phyloP scores from a whole-genome alignment of 2,329 filamentous ascomycete genomes.

The Fusarium chlamydosporum region DNA sequence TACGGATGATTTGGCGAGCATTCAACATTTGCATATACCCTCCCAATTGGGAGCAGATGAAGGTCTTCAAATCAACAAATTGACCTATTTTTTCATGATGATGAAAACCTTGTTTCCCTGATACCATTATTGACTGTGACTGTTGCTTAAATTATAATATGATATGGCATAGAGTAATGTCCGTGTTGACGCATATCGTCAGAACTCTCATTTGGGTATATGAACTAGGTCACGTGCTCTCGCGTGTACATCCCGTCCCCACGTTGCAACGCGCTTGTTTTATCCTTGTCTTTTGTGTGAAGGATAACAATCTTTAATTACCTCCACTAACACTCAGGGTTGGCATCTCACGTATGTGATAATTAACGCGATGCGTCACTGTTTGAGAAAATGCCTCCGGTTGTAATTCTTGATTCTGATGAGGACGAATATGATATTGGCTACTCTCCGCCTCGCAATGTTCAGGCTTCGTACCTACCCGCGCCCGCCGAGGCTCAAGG shows the following conservation, averaged over 20 bases:
- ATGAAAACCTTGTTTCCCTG: constrained; percentile 32
- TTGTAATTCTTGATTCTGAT: constrained; percentile 57
- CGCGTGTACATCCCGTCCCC: constrained; percentile 33
- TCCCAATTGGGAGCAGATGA: constrained; percentile 53
- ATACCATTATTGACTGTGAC: constrained; percentile 1
- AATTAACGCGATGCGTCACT: constrained; percentile 16
- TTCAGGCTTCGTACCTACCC: constrained; percentile 12
- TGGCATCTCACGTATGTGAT: constrained; percentile 9
- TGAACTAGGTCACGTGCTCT: constrained; percentile 39
- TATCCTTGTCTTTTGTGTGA: constrained; percentile 8
- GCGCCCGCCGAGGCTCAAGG: constrained; percentile 13
- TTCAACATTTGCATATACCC: constrained; percentile 60
- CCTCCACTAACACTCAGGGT: constrained; percentile 6
- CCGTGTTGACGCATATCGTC: neutral
- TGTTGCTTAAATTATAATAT: neutral
- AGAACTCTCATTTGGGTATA: neutral
- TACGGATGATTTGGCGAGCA: constrained; percentile 54
- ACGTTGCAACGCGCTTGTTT: constrained; percentile 37
- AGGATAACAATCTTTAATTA: constrained; percentile 20
- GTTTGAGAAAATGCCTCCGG: constrained; percentile 43
- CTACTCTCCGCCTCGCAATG: constrained; percentile 40
- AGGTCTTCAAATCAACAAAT: constrained; percentile 53
- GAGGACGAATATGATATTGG: constrained; percentile 57
- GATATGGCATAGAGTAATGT: neutral
- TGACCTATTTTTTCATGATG: constrained; percentile 49